A percentile compares a stretch with the other conserved stretches of the same genome.
Conservation (phyloP, 768 basidiomycete genomes). For the Boletus speciosus region DNA sequence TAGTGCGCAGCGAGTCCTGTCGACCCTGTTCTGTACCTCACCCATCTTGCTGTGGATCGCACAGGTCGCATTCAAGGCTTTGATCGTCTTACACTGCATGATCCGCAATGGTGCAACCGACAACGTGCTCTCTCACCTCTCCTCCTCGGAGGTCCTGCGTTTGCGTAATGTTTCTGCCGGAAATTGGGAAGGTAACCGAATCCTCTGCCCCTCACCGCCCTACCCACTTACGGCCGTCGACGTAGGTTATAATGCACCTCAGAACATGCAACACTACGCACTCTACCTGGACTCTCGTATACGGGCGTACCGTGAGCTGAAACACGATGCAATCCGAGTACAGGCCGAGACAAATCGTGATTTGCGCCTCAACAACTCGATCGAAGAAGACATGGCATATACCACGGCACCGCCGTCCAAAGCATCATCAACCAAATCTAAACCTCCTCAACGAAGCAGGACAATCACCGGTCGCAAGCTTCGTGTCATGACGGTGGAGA, state of each 20-base stretch:
- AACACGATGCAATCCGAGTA: slow-evolving; percentile 91
- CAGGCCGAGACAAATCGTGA: slow-evolving; percentile 93
- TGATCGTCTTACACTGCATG: slow-evolving; percentile 95
- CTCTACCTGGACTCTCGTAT: slow-evolving; percentile 87
- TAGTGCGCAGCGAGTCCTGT: slow-evolving; percentile 51
- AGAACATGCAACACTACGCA: slow-evolving; percentile 86
- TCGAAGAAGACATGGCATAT: slow-evolving; percentile 55
- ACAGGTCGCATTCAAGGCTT: slow-evolving; percentile 96
- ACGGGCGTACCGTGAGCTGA: slow-evolving; percentile 81
- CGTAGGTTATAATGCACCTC: slow-evolving; percentile 78
- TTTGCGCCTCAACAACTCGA: slow-evolving; percentile 56
- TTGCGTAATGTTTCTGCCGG: slow-evolving; percentile 77
- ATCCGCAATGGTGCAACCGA: slow-evolving; percentile 96
- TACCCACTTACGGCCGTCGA: neutral
- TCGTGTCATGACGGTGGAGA: slow-evolving; percentile 90
- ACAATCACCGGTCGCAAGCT: slow-evolving; percentile 82
- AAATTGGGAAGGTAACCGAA: slow-evolving; percentile 77
- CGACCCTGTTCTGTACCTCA: neutral
- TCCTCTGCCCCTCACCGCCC: neutral
- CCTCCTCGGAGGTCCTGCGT: slow-evolving; percentile 75
- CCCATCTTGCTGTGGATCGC: neutral
- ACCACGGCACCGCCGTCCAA: slow-evolving; percentile 26
- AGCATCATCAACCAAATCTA: slow-evolving; percentile 31
- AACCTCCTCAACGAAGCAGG: slow-evolving; percentile 58
- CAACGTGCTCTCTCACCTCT: slow-evolving; percentile 81